A percentile compares a stretch with the other conserved stretches of the same genome.
phyloP scores from a whole-genome alignment of 2,329 filamentous ascomycete species.

The Hirsutella thompsonii region DNA sequence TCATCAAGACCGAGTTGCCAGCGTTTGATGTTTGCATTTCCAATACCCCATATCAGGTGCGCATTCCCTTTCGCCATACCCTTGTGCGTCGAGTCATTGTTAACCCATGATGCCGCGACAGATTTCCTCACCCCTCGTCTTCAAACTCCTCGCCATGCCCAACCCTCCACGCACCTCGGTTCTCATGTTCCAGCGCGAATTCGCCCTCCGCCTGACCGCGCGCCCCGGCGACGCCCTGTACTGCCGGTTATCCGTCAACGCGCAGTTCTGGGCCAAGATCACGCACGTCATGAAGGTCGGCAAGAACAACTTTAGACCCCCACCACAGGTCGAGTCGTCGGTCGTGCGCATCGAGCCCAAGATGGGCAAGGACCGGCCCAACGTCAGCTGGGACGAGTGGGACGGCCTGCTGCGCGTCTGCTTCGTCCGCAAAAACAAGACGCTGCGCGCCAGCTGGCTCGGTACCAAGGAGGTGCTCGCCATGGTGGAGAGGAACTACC shows the following conservation, averaged over 20 bases:
- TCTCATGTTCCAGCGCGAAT: slow-evolving; percentile 96
- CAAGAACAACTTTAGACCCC: slow-evolving; percentile 91
- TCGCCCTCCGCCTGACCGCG: slow-evolving; percentile 80
- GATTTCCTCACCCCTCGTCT: slow-evolving; percentile 86
- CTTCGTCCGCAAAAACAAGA: slow-evolving; percentile 73
- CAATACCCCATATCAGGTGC: slow-evolving; percentile 50
- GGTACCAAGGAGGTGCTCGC: slow-evolving; percentile 68
- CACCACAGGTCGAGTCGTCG: slow-evolving; percentile 81
- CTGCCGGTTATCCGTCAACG: slow-evolving; percentile 81
- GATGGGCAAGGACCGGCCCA: slow-evolving; percentile 59
- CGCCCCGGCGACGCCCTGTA: slow-evolving; percentile 82
- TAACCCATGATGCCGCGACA: slow-evolving; percentile 18
- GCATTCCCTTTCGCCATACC: background rate
- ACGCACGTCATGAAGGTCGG: slow-evolving; percentile 83
- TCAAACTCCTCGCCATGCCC: slow-evolving; percentile 71
- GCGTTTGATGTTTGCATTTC: slow-evolving; percentile 76
- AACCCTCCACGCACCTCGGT: slow-evolving; percentile 74
- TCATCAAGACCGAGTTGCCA: slow-evolving; percentile 67
- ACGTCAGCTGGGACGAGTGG: slow-evolving; percentile 91
- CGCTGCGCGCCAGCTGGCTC: slow-evolving; percentile 67
- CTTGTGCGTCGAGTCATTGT: background rate
- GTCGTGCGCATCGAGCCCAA: slow-evolving; percentile 88
- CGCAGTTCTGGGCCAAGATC: slow-evolving; percentile 67
- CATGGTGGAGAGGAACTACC: slow-evolving; percentile 78
- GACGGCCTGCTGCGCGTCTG: slow-evolving; percentile 74